Evolutionary conservation across 306 rosid species (phyloP).

Genomic region (Gastrolobium villosum): DNA sequence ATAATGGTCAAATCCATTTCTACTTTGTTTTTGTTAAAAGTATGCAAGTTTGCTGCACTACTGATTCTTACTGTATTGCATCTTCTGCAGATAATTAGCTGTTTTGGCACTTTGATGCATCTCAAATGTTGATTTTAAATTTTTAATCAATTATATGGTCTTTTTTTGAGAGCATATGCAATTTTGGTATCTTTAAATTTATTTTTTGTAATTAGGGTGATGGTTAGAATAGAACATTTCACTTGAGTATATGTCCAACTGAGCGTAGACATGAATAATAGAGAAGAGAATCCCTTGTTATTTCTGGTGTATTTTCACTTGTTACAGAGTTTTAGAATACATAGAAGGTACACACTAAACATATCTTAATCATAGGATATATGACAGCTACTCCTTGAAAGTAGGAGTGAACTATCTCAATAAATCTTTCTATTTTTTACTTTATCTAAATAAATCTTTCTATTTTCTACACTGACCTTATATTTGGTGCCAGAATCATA

Average conservation of each 20-base stretch:
- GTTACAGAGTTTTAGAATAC: no score
- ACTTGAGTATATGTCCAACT: slow-evolving; percentile 18
- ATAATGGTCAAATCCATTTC: not conserved
- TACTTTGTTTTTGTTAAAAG: not conserved
- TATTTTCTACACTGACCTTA: slow-evolving; percentile 18
- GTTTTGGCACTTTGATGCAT: slow-evolving; percentile 8
- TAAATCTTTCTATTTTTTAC: no score
- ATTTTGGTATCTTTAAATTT: not conserved
- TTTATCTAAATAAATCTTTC: no score
- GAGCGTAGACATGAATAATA: no score
- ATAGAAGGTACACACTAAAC: no score
- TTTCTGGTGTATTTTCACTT: no score
- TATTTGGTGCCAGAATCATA: slow-evolving; percentile 75
- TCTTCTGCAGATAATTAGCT: not conserved
- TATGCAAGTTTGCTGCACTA: slow-evolving; percentile 16
- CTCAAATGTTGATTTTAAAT: slow-evolving; percentile 28
- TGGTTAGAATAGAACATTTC: slow-evolving; percentile 14
- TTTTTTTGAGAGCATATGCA: slow-evolving; percentile 13
- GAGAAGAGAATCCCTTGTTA: no score
- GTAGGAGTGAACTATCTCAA: no score
- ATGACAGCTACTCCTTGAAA: no score
- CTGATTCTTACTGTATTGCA: slow-evolving; percentile 12
- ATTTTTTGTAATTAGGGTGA: not conserved
- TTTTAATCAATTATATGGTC: slow-evolving; percentile 22
- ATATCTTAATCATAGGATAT: no score